Percentiles rank a stretch among this genome's conserved stretches.
phyloP scores from a whole-genome alignment of 2,329 filamentous ascomycete species.

The Alternaria dauci region DNA sequence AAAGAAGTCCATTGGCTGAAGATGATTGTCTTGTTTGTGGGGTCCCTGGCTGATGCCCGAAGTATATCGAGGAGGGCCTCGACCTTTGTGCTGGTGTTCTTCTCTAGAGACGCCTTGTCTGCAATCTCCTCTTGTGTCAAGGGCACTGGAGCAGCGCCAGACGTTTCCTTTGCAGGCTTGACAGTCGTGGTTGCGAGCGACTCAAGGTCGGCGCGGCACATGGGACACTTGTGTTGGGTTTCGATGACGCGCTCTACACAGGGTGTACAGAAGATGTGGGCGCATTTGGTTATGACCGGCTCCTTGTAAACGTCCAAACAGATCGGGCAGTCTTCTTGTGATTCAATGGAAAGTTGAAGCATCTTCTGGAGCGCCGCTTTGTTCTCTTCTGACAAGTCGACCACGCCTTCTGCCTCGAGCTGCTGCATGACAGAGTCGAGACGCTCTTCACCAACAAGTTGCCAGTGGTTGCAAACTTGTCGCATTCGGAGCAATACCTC shows the following conservation, averaged over 20 bases:
- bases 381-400: constrained; percentile 77
- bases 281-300: constrained; percentile 85
- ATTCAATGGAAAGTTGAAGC: constrained; percentile 78
- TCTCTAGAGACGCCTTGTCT: constrained; percentile 63
- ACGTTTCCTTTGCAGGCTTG: constrained; percentile 67
- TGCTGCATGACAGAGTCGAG: constrained; percentile 75
- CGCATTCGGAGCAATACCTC: constrained; percentile 83
- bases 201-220: constrained; percentile 77
- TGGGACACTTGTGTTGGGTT: constrained; percentile 80
- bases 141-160: constrained; percentile 27
- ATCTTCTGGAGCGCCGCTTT: constrained; percentile 75
- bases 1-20: constrained; percentile 83
- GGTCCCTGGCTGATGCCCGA: constrained; percentile 70
- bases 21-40: constrained; percentile 71
- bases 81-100: constrained; percentile 77
- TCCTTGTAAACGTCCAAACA: constrained; percentile 76
- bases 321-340: constrained; percentile 82
- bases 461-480: constrained; percentile 90
- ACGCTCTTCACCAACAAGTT: constrained; percentile 74
- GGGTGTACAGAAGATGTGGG: constrained; percentile 76
- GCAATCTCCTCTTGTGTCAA: constrained; percentile 49
- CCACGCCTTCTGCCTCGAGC: constrained; percentile 71
- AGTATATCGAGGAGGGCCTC: constrained; percentile 80
- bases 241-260: constrained; percentile 81
- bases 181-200: constrained; percentile 62